A percentile compares a stretch with the other conserved stretches of the same genome.
Conservation (phyloP, 768 basidiomycete species). For the Tulasnella sp. region DNA sequence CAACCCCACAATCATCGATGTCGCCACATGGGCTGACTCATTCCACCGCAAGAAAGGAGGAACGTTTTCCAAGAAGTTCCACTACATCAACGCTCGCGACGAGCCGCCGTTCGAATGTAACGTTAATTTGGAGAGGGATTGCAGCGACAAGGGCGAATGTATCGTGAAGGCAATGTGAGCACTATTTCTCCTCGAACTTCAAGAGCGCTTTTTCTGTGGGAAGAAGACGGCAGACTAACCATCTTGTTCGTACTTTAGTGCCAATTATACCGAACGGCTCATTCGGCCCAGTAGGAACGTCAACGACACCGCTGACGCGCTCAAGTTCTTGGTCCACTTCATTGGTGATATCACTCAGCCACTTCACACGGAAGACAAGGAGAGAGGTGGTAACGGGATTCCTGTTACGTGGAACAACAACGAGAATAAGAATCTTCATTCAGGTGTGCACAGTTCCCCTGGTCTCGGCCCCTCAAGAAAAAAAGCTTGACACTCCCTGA, state of each 20-base stretch:
- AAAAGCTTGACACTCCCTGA: no score
- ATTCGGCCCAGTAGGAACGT: background rate
- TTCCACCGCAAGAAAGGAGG: background rate
- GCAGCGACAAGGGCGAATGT: background rate
- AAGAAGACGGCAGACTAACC: no score
- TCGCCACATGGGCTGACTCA: slow-evolving; percentile 18
- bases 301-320: slow-evolving; percentile 19
- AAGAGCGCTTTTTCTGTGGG: no score
- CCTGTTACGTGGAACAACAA: background rate
- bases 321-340: slow-evolving; percentile 26
- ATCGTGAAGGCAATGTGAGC: slow-evolving; percentile 16
- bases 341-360: slow-evolving; percentile 25
- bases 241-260: background rate
- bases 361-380: slow-evolving; percentile 13
- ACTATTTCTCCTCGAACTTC: no score
- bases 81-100: slow-evolving; percentile 23
- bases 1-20: slow-evolving; percentile 1
- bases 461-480: no score
- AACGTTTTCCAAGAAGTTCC: background rate
- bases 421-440: slow-evolving; percentile 15
- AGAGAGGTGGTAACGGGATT: slow-evolving; percentile 16
- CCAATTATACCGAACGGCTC: slow-evolving; percentile 4
- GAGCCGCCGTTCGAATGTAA: slow-evolving; percentile 14
- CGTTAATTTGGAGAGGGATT: slow-evolving; percentile 11
- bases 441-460: no score